Evolutionary conservation across 2,329 filamentous ascomycete genomes (phyloP).

Genomic region (Dichotomopilus funicola): DNA sequence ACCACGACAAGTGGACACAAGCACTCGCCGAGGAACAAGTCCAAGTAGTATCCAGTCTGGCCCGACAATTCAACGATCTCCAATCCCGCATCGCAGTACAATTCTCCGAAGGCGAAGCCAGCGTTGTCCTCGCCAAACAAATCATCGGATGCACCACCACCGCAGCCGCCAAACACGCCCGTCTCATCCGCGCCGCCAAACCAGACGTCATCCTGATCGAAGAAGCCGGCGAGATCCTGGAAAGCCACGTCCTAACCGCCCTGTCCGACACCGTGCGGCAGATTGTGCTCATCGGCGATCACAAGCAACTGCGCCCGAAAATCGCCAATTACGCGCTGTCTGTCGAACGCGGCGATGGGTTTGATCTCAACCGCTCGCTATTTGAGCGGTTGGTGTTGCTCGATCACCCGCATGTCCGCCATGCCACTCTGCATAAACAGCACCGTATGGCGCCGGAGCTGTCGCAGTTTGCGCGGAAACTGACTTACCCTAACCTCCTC

Average conservation of each 20-base stretch:
- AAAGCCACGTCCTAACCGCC: conserved; percentile 55
- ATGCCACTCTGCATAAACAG: conserved; percentile 46
- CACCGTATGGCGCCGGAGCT: conserved; percentile 61
- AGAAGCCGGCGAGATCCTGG: conserved; percentile 63
- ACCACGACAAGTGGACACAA: conserved; percentile 38
- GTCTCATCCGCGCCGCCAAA: conserved; percentile 45
- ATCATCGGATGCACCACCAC: conserved; percentile 69
- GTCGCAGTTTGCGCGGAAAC: conserved; percentile 49
- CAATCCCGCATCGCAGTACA: conserved; percentile 33
- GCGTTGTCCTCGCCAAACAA: conserved; percentile 44
- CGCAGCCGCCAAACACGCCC: conserved; percentile 55
- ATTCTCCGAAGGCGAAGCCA: conserved; percentile 37
- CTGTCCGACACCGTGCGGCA: conserved; percentile 55
- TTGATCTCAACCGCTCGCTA: conserved; percentile 52
- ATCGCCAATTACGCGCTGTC: conserved; percentile 54
- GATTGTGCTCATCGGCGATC: conserved; percentile 57
- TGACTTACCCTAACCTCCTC: conserved; percentile 49
- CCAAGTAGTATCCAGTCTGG: conserved; percentile 33
- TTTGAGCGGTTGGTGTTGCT: conserved; percentile 51
- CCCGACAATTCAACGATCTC: conserved; percentile 35
- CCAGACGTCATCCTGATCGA: conserved; percentile 61
- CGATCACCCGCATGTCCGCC: conserved; percentile 11
- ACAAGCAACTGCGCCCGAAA: conserved; percentile 54
- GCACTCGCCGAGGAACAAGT: conserved; percentile 46
- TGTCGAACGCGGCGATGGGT: conserved; percentile 40